phyloP scores from a whole-genome alignment of 164 flowering plant genomes.

The Vitis amurensis region DNA sequence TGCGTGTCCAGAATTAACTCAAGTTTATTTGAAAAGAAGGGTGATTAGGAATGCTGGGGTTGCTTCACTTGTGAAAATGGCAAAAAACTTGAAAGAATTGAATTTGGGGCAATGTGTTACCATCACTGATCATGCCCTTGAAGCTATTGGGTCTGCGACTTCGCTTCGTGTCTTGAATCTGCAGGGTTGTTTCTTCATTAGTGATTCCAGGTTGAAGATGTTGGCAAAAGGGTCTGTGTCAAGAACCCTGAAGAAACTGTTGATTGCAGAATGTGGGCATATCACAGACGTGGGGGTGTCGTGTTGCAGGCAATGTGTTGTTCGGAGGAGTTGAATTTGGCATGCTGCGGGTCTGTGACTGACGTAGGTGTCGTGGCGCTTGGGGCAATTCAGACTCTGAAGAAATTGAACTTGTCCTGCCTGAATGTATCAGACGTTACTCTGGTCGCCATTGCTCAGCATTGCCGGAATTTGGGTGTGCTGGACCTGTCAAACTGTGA shows the following conservation, averaged over 20 bases:
- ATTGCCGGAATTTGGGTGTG: conserved; percentile 1
- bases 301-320: conserved; percentile 7
- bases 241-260: conserved; percentile 6
- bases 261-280: conserved; percentile 12
- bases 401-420: conserved; percentile 14
- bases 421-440: conserved; percentile 11
- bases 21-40: conserved; percentile 6
- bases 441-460: conserved; percentile 4
- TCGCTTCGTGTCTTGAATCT: conserved; percentile 9
- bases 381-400: conserved; percentile 6
- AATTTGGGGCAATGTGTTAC: conserved; percentile 11
- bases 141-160: conserved; percentile 9
- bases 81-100: conserved; percentile 7
- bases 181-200: conserved; percentile 15
- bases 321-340: conserved; percentile 10
- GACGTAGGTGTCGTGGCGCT: conserved; percentile 1
- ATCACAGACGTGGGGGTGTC: conserved; percentile 9
- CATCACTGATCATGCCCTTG: conserved; percentile 5
- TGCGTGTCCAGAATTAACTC: conserved; percentile 1
- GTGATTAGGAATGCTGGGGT: conserved; percentile 6
- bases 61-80: not conserved
- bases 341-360: conserved; percentile 16
- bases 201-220: conserved; percentile 1
- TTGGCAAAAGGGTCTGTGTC: conserved; percentile 11
- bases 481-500: conserved; percentile 14